These are phyloP conservation scores for Sophora flavescens DNA, from an alignment of 306 rosid genomes.

Conservation along the genomic window DNA sequence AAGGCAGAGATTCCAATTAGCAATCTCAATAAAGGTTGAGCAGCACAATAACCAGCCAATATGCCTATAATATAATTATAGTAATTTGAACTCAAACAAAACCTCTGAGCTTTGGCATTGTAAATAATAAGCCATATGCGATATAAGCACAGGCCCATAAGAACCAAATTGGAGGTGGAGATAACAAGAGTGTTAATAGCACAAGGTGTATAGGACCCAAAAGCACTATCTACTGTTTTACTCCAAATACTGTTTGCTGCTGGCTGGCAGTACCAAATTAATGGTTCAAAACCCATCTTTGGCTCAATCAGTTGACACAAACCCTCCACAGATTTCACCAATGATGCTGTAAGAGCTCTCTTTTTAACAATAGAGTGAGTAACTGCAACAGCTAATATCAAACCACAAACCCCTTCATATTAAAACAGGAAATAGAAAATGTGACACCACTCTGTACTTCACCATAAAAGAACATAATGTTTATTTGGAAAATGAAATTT, in stretches of 20 bases:
- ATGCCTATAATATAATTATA: constrained; percentile 64
- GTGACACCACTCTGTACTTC: neutral
- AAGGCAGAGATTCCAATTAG: constrained; percentile 60
- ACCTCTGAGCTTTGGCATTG: constrained; percentile 62
- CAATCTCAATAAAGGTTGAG: constrained; percentile 71
- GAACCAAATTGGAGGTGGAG: constrained; percentile 74
- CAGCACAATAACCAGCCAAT: constrained; percentile 67
- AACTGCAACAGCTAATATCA: constrained; percentile 40
- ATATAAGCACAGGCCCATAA: constrained; percentile 65
- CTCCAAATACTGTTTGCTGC: constrained; percentile 66
- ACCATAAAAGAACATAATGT: neutral
- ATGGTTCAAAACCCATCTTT: constrained; percentile 66
- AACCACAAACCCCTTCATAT: constrained; percentile 21
- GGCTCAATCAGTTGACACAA: constrained; percentile 31
- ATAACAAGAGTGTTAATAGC: constrained; percentile 74
- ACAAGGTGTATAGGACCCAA: constrained; percentile 90
- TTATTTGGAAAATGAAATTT: too few species aligned
- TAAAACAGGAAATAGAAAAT: neutral
- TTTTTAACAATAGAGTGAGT: neutral
- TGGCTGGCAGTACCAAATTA: constrained; percentile 86
- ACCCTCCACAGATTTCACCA: constrained; percentile 19
- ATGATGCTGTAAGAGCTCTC: constrained; percentile 13
- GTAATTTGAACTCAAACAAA: constrained; percentile 66
- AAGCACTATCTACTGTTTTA: constrained; percentile 64
- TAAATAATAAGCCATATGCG: constrained; percentile 64